phyloP scores from a whole-genome alignment of 495 filamentous ascomycete species.

The Aspergillus bertholletiae region DNA sequence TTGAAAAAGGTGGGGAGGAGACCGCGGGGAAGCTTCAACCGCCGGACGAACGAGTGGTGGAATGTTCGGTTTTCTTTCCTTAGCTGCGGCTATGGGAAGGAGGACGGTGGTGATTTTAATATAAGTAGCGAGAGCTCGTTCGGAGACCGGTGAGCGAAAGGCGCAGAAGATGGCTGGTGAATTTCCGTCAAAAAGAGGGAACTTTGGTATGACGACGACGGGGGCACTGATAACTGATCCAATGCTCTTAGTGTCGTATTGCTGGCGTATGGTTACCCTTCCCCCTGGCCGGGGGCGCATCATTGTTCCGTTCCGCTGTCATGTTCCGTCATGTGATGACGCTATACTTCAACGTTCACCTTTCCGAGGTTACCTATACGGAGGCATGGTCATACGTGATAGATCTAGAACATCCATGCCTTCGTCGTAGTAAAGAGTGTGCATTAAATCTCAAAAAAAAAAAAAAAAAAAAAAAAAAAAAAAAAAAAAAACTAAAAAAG shows the following conservation, averaged over 20 bases:
- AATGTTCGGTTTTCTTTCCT: no score
- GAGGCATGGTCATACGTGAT: no score
- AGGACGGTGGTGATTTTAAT: no score
- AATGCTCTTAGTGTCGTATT: neutral
- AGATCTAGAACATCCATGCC: no score
- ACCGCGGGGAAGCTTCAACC: conserved; percentile 8
- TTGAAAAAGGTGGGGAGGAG: neutral
- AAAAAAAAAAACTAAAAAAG: no score
- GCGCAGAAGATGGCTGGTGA: neutral
- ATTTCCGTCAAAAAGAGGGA: neutral
- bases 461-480: no score
- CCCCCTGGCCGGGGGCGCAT: neutral
- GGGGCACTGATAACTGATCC: neutral
- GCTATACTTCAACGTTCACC: neutral
- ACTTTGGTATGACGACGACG: neutral
- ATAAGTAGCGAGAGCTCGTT: neutral
- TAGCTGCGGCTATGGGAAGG: no score
- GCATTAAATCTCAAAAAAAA: no score
- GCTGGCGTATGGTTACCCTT: neutral
- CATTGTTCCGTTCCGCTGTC: neutral
- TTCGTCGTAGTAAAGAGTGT: no score
- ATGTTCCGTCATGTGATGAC: neutral
- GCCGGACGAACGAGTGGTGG: neutral
- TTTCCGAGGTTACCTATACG: no score
- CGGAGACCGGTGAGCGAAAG: neutral